Evolutionary conservation across 2,329 filamentous ascomycete genomes (phyloP).

Genomic region (Apiospora pterosperma): DNA sequence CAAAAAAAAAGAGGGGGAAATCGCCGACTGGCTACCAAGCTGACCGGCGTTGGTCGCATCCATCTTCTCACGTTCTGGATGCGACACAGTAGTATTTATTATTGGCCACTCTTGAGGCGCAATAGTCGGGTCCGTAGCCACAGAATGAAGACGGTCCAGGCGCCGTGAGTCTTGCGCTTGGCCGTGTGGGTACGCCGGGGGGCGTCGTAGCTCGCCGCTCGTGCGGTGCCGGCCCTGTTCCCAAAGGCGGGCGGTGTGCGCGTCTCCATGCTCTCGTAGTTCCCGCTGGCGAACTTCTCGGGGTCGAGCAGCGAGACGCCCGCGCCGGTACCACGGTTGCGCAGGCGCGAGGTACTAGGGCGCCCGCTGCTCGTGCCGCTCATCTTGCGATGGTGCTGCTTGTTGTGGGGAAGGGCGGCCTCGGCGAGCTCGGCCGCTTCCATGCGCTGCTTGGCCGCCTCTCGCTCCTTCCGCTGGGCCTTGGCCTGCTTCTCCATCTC

Average conservation of each 20-base stretch:
- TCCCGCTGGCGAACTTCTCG: constrained; percentile 46
- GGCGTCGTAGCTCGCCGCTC: constrained; percentile 41
- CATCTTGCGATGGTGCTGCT: constrained; percentile 27
- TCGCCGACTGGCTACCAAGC: background rate
- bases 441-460: constrained; percentile 38
- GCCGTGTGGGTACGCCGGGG: constrained; percentile 40
- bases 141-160: constrained; percentile 61
- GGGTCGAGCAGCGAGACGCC: constrained; percentile 22
- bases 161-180: constrained; percentile 58
- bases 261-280: constrained; percentile 40
- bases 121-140: constrained; percentile 60
- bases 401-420: constrained; percentile 20
- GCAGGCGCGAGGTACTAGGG: constrained; percentile 20
- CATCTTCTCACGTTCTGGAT: background rate
- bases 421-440: constrained; percentile 28
- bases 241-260: constrained; percentile 24
- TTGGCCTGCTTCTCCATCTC: constrained; percentile 46
- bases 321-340: constrained; percentile 14
- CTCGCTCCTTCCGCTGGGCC: constrained; percentile 42
- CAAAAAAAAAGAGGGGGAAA: too few relatives aligned
- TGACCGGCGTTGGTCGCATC: background rate
- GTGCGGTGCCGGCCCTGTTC: constrained; percentile 32
- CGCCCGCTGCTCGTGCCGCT: constrained; percentile 27
- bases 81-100: background rate
- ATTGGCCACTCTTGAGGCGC: constrained; percentile 15